phyloP scores from a whole-genome alignment of 192 early-diverging fungal genomes.

The Podila minutissima region DNA sequence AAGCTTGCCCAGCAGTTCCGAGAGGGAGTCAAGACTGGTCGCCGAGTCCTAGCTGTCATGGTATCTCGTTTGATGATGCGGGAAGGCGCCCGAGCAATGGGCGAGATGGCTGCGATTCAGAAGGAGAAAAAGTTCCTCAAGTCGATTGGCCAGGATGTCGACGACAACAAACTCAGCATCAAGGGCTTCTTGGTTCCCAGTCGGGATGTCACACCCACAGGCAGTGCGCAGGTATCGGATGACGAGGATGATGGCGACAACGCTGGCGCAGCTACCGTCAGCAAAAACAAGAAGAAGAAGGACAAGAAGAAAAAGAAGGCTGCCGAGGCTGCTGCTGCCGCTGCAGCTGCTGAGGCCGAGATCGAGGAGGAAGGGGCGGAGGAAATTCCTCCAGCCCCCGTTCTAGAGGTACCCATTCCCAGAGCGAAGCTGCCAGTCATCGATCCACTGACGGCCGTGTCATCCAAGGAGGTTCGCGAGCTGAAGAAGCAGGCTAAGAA shows the following conservation, averaged over 20 bases:
- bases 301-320: conserved; percentile 48
- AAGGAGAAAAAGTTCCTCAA: conserved; percentile 63
- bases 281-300: conserved; percentile 59
- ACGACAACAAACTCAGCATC: conserved; percentile 27
- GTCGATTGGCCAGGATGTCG: conserved; percentile 57
- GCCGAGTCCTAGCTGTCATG: conserved; percentile 76
- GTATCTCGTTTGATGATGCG: conserved; percentile 78
- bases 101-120: conserved; percentile 62
- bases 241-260: conserved; percentile 21
- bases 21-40: conserved; percentile 74
- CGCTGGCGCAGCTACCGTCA: conserved; percentile 6
- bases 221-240: conserved; percentile 36
- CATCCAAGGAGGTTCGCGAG: conserved; percentile 31
- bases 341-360: neutral
- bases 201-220: conserved; percentile 39
- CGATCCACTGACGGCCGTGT: conserved; percentile 12
- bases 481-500: conserved; percentile 47
- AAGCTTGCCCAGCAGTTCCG: conserved; percentile 73
- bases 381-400: neutral
- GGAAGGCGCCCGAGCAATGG: conserved; percentile 77
- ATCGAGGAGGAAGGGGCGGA: neutral
- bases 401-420: neutral
- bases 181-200: conserved; percentile 43
- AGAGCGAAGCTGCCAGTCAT: neutral
- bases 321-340: conserved; percentile 24